A percentile compares a stretch with the other conserved stretches of the same genome.
phyloP scores from a whole-genome alignment of 306 rosid species.

The Castanea sativa region DNA sequence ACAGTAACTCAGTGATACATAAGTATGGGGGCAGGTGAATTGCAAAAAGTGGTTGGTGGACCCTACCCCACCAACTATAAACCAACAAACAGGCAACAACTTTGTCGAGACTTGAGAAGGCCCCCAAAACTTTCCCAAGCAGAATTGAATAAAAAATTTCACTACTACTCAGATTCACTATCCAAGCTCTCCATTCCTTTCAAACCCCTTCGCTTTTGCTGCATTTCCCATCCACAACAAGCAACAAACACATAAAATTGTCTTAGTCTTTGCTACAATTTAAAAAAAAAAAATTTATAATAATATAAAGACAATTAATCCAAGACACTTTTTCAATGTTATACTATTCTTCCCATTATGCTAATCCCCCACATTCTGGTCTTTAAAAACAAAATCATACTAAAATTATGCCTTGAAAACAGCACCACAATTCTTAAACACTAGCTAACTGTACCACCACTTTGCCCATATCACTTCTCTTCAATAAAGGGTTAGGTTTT shows the following conservation, averaged over 20 bases:
- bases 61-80: not conserved
- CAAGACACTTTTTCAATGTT: no score
- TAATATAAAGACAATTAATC: no score
- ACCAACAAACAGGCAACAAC: not conserved
- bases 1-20: not conserved
- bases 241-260: not conserved
- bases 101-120: not conserved
- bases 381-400: no score
- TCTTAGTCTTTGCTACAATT: not conserved
- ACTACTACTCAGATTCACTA: constrained; percentile 41
- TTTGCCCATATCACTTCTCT: no score
- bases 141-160: not conserved
- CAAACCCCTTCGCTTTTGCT: constrained; percentile 71
- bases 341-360: no score
- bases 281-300: no score
- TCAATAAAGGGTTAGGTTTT: no score
- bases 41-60: constrained; percentile 10
- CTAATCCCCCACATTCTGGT: no score
- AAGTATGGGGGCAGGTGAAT: not conserved
- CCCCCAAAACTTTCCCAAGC: not conserved
- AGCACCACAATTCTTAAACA: no score
- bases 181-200: constrained; percentile 62
- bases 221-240: constrained; percentile 31
- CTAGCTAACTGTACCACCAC: no score
- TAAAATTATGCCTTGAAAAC: no score